phyloP scores from a whole-genome alignment of 2,329 filamentous ascomycete genomes.

The Stemphylium beticola region DNA sequence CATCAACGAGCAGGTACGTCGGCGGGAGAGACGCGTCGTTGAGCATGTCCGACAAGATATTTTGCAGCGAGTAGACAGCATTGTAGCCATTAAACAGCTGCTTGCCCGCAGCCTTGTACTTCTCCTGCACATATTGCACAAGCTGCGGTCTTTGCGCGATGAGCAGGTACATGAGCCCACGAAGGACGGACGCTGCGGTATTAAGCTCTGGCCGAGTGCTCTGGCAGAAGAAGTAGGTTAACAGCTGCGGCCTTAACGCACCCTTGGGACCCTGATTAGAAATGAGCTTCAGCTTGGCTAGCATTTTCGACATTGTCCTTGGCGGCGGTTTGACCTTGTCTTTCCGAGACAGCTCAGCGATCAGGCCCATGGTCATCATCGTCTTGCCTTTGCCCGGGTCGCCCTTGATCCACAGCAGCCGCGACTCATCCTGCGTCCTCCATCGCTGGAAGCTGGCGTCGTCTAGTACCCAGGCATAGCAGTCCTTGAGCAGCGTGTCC shows the following conservation, averaged over 20 bases:
- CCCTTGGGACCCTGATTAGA: too few relatives aligned
- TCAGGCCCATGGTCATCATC: constrained; percentile 27
- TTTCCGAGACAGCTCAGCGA: not conserved
- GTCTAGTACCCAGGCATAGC: constrained; percentile 28
- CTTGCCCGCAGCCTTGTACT: constrained; percentile 45
- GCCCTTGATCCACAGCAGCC: constrained; percentile 52
- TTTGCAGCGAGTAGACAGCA: constrained; percentile 45
- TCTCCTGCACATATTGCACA: constrained; percentile 9
- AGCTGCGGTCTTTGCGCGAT: not conserved
- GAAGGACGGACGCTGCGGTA: constrained; percentile 49
- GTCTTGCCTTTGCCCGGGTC: too few relatives aligned
- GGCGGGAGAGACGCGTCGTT: constrained; percentile 31
- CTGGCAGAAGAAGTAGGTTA: constrained; percentile 35
- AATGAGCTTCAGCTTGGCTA: not conserved
- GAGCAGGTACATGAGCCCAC: constrained; percentile 54
- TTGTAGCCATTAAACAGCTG: constrained; percentile 51
- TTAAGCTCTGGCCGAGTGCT: constrained; percentile 46
- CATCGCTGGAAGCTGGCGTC: constrained; percentile 30
- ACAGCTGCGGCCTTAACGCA: not conserved
- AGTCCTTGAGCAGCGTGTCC: constrained; percentile 19
- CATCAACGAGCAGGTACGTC: constrained; percentile 16
- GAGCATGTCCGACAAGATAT: constrained; percentile 52
- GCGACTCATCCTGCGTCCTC: constrained; percentile 13
- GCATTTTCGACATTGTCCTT: not conserved
- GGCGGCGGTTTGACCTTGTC: not conserved